A percentile compares a stretch with the other conserved stretches of the same genome.
Evolutionary conservation across 306 rosid species (phyloP).

Genomic region (Crataegus laevigata): DNA sequence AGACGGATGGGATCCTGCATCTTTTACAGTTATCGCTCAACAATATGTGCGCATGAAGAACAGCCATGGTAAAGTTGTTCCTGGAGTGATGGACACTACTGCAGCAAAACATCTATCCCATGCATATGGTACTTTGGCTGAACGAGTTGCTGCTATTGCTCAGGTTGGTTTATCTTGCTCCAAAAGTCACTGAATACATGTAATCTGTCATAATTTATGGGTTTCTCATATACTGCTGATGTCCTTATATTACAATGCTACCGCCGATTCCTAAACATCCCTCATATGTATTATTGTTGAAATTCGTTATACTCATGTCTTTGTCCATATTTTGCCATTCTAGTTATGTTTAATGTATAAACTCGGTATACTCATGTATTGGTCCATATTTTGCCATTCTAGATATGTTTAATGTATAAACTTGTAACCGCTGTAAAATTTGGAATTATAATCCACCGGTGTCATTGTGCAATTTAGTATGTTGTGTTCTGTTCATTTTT

Average conservation of each 20-base stretch:
- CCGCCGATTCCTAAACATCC: not conserved
- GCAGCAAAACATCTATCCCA: constrained; percentile 82
- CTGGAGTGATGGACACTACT: constrained; percentile 84
- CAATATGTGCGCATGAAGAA: constrained; percentile 87
- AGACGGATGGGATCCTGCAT: constrained; percentile 90
- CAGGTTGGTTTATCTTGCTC: constrained; percentile 58
- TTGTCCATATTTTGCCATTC: not conserved
- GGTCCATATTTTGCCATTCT: not conserved
- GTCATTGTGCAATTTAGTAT: too few relatives aligned
- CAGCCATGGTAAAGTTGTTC: constrained; percentile 72
- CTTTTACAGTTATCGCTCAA: constrained; percentile 86
- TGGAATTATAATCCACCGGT: not conserved
- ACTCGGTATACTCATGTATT: not conserved
- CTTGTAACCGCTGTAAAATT: not conserved
- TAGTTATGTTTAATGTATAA: not conserved
- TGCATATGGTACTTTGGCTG: constrained; percentile 82
- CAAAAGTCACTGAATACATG: not conserved
- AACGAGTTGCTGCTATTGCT: constrained; percentile 85
- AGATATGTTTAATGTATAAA: not conserved
- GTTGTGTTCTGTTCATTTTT: too few relatives aligned
- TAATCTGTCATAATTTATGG: not conserved
- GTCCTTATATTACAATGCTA: not conserved
- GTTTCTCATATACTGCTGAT: not conserved
- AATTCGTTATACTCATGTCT: not conserved
- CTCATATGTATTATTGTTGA: not conserved